Conservation (phyloP, 345 rosid species). For the Limnanthes douglasii region DNA sequence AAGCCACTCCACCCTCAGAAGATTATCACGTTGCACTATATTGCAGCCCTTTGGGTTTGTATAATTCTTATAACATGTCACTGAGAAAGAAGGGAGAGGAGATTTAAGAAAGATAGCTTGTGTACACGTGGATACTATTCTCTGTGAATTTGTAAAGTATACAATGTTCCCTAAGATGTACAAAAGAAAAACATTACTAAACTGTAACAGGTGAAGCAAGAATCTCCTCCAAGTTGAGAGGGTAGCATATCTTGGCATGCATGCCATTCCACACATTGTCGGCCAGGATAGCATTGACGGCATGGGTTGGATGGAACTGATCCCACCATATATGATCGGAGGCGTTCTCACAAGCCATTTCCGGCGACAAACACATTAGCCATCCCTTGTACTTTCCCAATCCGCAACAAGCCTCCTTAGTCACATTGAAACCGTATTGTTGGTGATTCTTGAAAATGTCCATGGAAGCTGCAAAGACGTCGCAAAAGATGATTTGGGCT, state of each 20-base stretch:
- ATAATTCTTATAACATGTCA: no score
- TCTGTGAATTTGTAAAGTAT: no score
- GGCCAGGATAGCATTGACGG: slow-evolving; percentile 67
- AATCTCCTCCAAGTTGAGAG: slow-evolving; percentile 47
- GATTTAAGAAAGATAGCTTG: no score
- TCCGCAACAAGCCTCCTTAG: slow-evolving; percentile 80
- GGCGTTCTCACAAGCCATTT: slow-evolving; percentile 71
- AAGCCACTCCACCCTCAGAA: no score
- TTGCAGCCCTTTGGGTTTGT: no score
- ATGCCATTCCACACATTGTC: slow-evolving; percentile 79
- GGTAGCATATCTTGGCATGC: slow-evolving; percentile 76
- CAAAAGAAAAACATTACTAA: no score
- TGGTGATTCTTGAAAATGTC: slow-evolving; percentile 55
- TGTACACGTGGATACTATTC: no score
- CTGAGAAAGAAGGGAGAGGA: no score
- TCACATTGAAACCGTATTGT: slow-evolving; percentile 53
- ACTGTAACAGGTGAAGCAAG: no score
- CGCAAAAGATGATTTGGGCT: slow-evolving; percentile 51
- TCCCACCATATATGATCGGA: slow-evolving; percentile 80
- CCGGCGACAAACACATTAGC: slow-evolving; percentile 64
- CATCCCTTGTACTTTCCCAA: slow-evolving; percentile 71
- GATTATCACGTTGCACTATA: no score
- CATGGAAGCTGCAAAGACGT: slow-evolving; percentile 69
- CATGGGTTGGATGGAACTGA: slow-evolving; percentile 83
- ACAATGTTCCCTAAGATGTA: no score